Evolutionary conservation across 306 rosid species (phyloP), one percentile per base, ranked within the genome.

Genomic region (Ziziphus jujuba): DNA sequence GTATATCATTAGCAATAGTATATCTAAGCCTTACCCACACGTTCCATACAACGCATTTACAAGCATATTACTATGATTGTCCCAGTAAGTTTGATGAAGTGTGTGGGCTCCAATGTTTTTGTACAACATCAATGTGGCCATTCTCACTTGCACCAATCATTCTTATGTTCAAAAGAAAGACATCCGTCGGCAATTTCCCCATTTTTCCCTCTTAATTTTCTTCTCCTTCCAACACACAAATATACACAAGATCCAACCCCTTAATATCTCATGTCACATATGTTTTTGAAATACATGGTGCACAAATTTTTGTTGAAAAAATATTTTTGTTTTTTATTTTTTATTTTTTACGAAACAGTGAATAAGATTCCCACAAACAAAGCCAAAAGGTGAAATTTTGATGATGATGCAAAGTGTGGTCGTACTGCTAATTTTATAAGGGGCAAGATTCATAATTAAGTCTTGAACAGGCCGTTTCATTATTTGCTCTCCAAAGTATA

Each of bases 91-190:
- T 66, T 47, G 33, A 4, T 71, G 58, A 57, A 71, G 54, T 50
- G 33, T 31, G 76, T 75, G 76, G 90, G 84, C 72, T 66, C 73
- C 20, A 21, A 53, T 70, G 82, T 81, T 75, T 63, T 59, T 35
- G 36, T 45, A 57, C 63, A 55, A 70, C 72, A 85, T 90, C 21
- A 63, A 73, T 65, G 48, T 61, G 36, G 16, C 72, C 70, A 57
- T 61, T 28, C 80, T 66, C 82, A 79, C 74, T 70, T 66, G 72
- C 77, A 50, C 72, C 67, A 67, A 85, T 85, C 47, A 85, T 85
- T 38, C 68, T 16, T 36, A 61, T 59, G 61, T 65, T 55, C 62
- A 68, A 77, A 66, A 64, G 69, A 22, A 34, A 65, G 72, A 65
- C 73, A 72, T 43, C 31, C 38, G 59, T 52, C 67, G 36, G 65